A percentile compares a stretch with the other conserved stretches of the same genome.
These are phyloP conservation scores for Dactylonectria estremocensis DNA, from an alignment of 2,329 filamentous ascomycete species.

Conservation along the genomic window DNA sequence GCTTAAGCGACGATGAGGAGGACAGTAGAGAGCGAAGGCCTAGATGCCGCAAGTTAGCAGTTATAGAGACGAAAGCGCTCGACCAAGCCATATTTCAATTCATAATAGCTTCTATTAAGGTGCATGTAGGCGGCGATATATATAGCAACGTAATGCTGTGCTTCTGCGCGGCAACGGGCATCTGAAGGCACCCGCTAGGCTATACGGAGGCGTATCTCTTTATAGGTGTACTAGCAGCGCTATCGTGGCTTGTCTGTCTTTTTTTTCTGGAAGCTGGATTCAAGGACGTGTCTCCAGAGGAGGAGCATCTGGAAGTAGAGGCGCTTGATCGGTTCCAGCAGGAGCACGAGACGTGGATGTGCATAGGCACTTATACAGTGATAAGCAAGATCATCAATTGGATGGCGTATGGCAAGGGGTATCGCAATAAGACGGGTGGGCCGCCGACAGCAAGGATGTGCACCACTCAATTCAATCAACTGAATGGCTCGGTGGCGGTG, in stretches of 20 bases:
- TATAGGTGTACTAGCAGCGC: neutral
- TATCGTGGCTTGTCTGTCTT: neutral
- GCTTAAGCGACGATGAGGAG: too few species aligned
- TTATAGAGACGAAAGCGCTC: neutral
- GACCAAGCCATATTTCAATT: neutral
- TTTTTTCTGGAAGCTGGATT: conserved; percentile 1
- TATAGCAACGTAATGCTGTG: neutral
- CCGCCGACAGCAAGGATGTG: too few species aligned
- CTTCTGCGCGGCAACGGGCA: neutral
- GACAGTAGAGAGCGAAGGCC: too few species aligned
- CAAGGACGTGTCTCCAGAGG: neutral
- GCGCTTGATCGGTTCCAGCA: neutral
- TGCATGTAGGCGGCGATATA: neutral
- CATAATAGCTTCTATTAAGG: neutral
- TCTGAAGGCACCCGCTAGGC: neutral
- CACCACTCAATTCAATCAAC: too few species aligned
- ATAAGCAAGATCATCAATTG: neutral
- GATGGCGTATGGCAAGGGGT: neutral
- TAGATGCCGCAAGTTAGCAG: too few species aligned
- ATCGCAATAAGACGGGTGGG: neutral
- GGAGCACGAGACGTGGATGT: neutral
- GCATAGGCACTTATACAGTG: neutral
- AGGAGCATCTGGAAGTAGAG: neutral
- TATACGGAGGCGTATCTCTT: neutral
- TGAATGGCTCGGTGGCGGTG: too few species aligned